Percentiles rank a stretch among this genome's conserved stretches.
Conservation (phyloP, 805 yeast genomes). For the Wickerhamomyces bisporus region DNA sequence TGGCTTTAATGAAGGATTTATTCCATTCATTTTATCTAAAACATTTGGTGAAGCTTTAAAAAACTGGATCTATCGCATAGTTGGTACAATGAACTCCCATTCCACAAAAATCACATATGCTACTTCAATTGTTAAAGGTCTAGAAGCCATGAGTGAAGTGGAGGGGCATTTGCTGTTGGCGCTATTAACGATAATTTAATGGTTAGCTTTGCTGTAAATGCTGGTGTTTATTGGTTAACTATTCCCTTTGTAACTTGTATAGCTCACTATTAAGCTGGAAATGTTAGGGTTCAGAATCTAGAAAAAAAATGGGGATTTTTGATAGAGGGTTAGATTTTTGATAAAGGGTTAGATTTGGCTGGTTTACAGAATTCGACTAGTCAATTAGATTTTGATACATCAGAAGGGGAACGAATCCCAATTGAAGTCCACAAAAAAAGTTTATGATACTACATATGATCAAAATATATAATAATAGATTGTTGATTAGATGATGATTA, state of each 20-base stretch:
- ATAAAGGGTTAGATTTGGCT: too few relatives aligned
- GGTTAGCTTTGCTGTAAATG: conserved; percentile 22
- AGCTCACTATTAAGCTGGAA: not conserved
- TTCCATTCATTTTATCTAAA: conserved; percentile 22
- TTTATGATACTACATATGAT: conserved; percentile 31
- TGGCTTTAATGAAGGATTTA: conserved; percentile 13
- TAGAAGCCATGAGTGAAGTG: conserved; percentile 21
- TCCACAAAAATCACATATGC: conserved; percentile 17
- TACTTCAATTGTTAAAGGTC: conserved; percentile 18
- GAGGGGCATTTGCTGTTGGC: conserved; percentile 19
- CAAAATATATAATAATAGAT: too few relatives aligned
- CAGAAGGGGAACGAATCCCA: too few relatives aligned
- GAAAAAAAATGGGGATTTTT: too few relatives aligned
- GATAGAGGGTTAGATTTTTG: too few relatives aligned
- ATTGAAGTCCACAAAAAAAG: too few relatives aligned
- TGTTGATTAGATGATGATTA: too few relatives aligned
- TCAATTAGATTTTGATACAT: too few relatives aligned
- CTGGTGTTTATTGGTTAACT: conserved; percentile 18
- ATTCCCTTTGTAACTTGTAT: conserved; percentile 8
- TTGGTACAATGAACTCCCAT: conserved; percentile 18
- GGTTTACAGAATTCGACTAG: too few relatives aligned
- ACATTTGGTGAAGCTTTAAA: conserved; percentile 19
- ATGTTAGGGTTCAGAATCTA: too few relatives aligned
- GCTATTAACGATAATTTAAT: conserved; percentile 19
- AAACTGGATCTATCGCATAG: conserved; percentile 24